Conservation (phyloP, 352 stramenopile species). For the Globisporangium irregulare region DNA sequence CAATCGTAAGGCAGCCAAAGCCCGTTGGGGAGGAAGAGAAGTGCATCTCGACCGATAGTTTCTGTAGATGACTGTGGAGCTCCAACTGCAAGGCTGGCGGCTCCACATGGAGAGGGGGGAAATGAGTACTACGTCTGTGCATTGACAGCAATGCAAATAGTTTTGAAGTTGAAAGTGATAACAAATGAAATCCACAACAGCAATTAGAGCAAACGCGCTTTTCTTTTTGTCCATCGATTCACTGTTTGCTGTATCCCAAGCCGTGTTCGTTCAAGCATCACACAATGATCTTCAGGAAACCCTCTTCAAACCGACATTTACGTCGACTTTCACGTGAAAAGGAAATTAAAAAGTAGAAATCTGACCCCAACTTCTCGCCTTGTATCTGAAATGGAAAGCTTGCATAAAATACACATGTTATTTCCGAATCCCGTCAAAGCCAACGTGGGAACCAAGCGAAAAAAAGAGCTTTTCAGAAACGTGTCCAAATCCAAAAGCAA, state of each 20-base stretch:
- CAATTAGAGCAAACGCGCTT: neutral
- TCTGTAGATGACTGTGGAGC: neutral
- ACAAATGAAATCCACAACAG: neutral
- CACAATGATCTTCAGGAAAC: neutral
- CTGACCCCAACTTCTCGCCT: neutral
- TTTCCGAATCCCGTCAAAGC: neutral
- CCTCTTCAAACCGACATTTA: neutral
- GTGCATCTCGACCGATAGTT: neutral
- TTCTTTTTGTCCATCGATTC: neutral
- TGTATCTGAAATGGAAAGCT: neutral
- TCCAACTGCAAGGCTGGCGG: neutral
- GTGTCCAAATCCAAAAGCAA: neutral
- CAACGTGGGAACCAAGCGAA: neutral
- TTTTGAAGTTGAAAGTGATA: neutral
- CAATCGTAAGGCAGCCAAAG: neutral
- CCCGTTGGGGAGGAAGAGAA: neutral
- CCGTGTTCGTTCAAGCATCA: neutral
- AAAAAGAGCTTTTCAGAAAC: neutral
- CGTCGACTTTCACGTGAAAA: neutral
- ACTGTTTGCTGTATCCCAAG: neutral
- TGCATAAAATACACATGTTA: neutral
- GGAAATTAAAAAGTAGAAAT: neutral
- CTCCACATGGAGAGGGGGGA: neutral
- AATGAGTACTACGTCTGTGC: neutral
- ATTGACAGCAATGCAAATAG: neutral